Evolutionary conservation across 306 rosid genomes (phyloP), one percentile per base, ranked within the genome.

Genomic region (Quillaja saponaria): DNA sequence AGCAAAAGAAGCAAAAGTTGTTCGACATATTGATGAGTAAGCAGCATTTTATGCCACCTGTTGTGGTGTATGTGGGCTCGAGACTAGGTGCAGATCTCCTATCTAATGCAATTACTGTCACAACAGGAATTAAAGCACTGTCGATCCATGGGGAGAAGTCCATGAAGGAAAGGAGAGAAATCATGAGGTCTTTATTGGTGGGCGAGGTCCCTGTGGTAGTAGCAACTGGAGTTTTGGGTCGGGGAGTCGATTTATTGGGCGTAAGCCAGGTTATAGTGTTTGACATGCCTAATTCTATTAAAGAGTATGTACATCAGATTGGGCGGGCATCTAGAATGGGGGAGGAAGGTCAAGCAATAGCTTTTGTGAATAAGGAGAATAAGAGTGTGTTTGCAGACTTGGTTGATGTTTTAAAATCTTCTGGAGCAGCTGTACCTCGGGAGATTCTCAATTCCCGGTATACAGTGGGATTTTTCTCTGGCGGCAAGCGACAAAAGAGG

Each of bases 321-420:
- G 96, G 96, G 14, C 77, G 96, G 57, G 96, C 96, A 16, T 90
- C 95, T 60, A 86, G 96, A 62, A 65, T 90, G 85, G 91, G 91
- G 69, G 95, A 82, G 74, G 87, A 82, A 79, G 96, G 96, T 63
- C 76, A 67, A 56, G 85, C 91, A 40, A 72, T 90, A 50, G 82
- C 80, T 63, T 84, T 86, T 70, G 84, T 90, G 58, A 84, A 85
- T 72, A 81, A 75, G 61, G 91, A 86, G 72, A 78, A 80, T 66
- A 86, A 76, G 71, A 78, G 82, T 33, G 71, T 90, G 34, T 84
- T 82, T 44, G 70, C 85, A 5, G 91, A 86, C 34, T 56, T 90
- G 62, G 72, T 71, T 45, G 84, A 78, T 48, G 64, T 82, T 12
- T 57, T 86, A 49, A 82, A 80, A 67, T 84, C 91, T 61, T 72